These are phyloP conservation scores for Cryptococcus neoformans DNA, from an alignment of 1,284 basidiomycete genomes.

Conservation along the genomic window DNA sequence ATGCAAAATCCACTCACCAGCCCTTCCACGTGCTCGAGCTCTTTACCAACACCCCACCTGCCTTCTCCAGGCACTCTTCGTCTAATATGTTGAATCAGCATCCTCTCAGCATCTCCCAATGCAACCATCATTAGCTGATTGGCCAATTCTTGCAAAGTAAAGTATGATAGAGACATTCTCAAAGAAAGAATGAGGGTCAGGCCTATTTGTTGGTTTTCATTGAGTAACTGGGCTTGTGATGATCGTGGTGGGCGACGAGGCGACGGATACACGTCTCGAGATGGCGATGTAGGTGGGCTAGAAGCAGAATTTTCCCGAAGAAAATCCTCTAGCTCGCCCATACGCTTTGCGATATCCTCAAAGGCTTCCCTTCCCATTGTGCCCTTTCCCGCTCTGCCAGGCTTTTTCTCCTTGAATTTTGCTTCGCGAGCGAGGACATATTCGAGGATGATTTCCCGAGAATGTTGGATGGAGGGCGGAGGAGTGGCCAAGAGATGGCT, in stretches of 20 bases:
- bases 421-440: constrained; percentile 40
- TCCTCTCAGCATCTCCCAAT: constrained; percentile 42
- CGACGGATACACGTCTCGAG: constrained; percentile 9
- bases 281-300: constrained; percentile 1
- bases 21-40: constrained; percentile 41
- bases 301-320: constrained; percentile 16
- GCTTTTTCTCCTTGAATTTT: constrained; percentile 37
- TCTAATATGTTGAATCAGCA: constrained; percentile 43
- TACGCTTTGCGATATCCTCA: constrained; percentile 39
- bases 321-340: constrained; percentile 41
- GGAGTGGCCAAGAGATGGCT: constrained; percentile 36
- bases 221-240: constrained; percentile 13
- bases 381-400: constrained; percentile 43
- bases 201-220: constrained; percentile 31
- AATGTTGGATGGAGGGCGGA: constrained; percentile 36
- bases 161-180: constrained; percentile 47
- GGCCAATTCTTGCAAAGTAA: constrained; percentile 40
- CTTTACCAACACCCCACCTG: constrained; percentile 40
- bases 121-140: constrained; percentile 36
- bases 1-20: constrained; percentile 24
- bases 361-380: constrained; percentile 41
- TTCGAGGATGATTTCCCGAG: constrained; percentile 47
- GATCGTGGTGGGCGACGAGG: neutral
- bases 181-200: constrained; percentile 42
- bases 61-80: constrained; percentile 43